These are phyloP conservation scores for Scalesia atractyloides DNA, from an alignment of 129 eudicot genomes.

Conservation along the genomic window DNA sequence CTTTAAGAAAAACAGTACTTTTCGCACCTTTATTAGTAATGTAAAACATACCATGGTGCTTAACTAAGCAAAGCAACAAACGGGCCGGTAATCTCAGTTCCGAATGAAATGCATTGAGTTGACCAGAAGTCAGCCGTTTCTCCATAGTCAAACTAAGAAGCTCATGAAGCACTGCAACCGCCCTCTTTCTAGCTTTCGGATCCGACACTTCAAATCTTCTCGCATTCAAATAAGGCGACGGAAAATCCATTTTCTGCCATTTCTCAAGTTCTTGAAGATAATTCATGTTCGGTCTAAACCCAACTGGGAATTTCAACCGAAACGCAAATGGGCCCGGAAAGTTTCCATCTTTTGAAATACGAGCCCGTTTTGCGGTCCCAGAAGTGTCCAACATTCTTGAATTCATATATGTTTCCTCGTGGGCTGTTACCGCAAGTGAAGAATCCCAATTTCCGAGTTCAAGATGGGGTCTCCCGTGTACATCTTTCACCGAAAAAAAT, in stretches of 20 bases:
- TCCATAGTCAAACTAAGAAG: conserved; percentile 83
- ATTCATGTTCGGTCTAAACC: conserved; percentile 83
- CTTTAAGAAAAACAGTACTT: conserved; percentile 84
- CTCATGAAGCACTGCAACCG: conserved; percentile 88
- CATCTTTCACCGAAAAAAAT: conserved; percentile 55
- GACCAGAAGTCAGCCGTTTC: conserved; percentile 85
- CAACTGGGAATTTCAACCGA: conserved; percentile 58
- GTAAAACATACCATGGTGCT: conserved; percentile 90
- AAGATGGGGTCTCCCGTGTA: conserved; percentile 55
- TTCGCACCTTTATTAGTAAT: conserved; percentile 81
- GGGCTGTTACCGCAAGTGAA: conserved; percentile 68
- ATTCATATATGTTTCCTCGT: conserved; percentile 53
- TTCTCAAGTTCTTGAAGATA: conserved; percentile 74
- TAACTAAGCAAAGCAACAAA: conserved; percentile 72
- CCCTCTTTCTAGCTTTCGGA: conserved; percentile 79
- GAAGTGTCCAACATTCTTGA: conserved; percentile 38
- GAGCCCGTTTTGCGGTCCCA: conserved; percentile 34
- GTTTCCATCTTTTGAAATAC: conserved; percentile 79
- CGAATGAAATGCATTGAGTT: conserved; percentile 68
- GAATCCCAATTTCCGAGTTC: conserved; percentile 84
- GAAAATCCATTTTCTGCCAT: conserved; percentile 87
- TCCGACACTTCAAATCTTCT: conserved; percentile 71
- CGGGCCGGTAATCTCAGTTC: conserved; percentile 77
- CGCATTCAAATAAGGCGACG: conserved; percentile 88
- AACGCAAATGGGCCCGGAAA: conserved; percentile 76